Conservation (phyloP, 2,329 filamentous ascomycete genomes). For the Diaporthe citrichinensis region DNA sequence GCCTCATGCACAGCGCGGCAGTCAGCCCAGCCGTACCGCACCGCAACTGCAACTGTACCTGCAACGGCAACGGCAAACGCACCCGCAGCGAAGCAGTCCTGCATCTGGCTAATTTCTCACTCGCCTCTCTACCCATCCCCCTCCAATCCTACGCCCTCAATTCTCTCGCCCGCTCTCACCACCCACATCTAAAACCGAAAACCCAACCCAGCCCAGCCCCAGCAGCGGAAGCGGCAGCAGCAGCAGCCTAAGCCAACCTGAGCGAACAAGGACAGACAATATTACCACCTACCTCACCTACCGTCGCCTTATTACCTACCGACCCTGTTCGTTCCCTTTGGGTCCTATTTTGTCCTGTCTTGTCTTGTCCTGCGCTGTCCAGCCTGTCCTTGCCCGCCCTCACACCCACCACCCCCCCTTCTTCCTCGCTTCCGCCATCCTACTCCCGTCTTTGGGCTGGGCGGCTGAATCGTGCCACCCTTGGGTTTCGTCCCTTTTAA, state of each 20-base stretch:
- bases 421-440: constrained; percentile 27
- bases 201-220: constrained; percentile 5
- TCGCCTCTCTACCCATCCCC: constrained; percentile 18
- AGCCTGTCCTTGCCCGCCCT: constrained; percentile 28
- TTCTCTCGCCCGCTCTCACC: constrained; percentile 12
- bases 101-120: constrained; percentile 42
- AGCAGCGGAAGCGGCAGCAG: constrained; percentile 2
- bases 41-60: not conserved
- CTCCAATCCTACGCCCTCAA: constrained; percentile 26
- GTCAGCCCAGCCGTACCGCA: constrained; percentile 31
- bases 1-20: constrained; percentile 32
- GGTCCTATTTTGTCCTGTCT: constrained; percentile 15
- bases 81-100: constrained; percentile 32
- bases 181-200: constrained; percentile 15
- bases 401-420: not conserved
- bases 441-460: constrained; percentile 30
- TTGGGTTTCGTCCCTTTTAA: constrained; percentile 32
- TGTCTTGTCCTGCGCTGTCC: not conserved
- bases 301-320: not conserved
- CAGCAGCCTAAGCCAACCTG: constrained; percentile 20
- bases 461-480: constrained; percentile 40
- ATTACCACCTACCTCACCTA: constrained; percentile 2
- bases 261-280: constrained; percentile 13
- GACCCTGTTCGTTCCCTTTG: constrained; percentile 25
- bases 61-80: constrained; percentile 14